Base-by-base conservation (phyloP, 208 protist species). In the Crithidia mellificae region DNA sequence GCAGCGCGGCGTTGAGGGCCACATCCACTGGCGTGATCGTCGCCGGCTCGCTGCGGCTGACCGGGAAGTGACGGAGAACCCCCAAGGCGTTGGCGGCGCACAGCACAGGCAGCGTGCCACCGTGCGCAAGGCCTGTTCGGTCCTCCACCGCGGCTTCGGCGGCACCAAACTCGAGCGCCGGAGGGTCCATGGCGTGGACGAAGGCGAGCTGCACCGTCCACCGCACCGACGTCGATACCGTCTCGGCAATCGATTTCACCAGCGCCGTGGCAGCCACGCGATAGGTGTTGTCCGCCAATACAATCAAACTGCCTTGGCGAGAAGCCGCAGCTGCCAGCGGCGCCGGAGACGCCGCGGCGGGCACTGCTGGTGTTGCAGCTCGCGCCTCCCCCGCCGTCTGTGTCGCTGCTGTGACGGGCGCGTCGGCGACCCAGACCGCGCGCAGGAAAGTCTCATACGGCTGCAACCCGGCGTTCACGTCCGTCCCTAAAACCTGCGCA, bases 11-110 rank as follows among this genome's bases (percentile, higher is more conserved):
- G 62, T 90, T 84, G 32, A 88, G 29, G 6, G 80, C 80, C 2
- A 94, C 53, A 71, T 96, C 88, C 6, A 93, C 66, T 1, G 91
- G 87, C 0, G 83, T 81, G 29, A 92, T 73, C 30, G 63, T 52
- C 0, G 76, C 70, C 5, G 63, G 47, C n/a, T 87, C 77, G 22
- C 62, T 61, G 38, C 80, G 78, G 8, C 47, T 43, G 1, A 90
- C 64, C 29, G 78, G 78, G 30, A 93, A 46, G 27, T 81, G 50
- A 11, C 77, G 75, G 6, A 89, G 55, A 3, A 85, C 74, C 12
- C 88, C 88, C 30, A 90, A 19, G 20, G 81, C 79, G 9, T 85
- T 78, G n/a, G 81, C 85, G 12, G 84, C 78, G 50, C 79, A 81
- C 38, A 94, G 36, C n/a, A 51, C 66, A 6, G 78, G 72, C 36